Evolutionary conservation across 257 asterid species (phyloP), one percentile per base, ranked within the genome.

Genomic region (Misopates orontium): DNA sequence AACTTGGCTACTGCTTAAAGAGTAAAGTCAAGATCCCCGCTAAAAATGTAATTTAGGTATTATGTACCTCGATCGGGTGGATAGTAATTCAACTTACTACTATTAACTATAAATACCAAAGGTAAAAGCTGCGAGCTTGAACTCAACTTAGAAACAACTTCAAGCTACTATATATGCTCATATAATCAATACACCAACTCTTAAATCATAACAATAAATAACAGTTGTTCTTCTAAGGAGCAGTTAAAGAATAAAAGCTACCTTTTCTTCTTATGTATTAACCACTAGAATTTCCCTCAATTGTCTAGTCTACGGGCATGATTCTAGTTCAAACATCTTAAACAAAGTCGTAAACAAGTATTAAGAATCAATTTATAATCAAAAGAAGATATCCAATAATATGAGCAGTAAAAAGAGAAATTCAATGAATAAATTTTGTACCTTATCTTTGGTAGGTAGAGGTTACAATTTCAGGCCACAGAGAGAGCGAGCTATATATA

Each of bases 361-460:
- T 56, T 42, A 40, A 41, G n/a, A n/a, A n/a, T n/a, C n/a, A n/a
- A 14, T 41, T 40, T 24, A 19, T 59, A 71, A 47, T 19, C 21
- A 22, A 8, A 45, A 50, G 8, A 50, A 25, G 52, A 66, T 59
- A 31, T 60, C 45, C 25, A 50, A 48, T 28, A n/a, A 67, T 42
- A 45, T 20, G 0, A 20, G 22, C 0, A 11, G 18, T 14, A 17
- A 18, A 21, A 19, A 42, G 41, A 41, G n/a, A 48, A 19, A 36
- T 28, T 22, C 59, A 15, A 45, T 16, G 45, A 42, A 25, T n/a
- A 18, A 1, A 21, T 22, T 3, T 9, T n/a, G 40, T 69, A 78
- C 82, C 82, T 78, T 65, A 61, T 69, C 56, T 23, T 53, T 1
- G 14, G 60, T 28, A 47, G 59, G 47, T 1, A 21, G 47, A 18